phyloP scores from a whole-genome alignment of 208 protist genomes.

The Acanthamoeba triangularis region DNA sequence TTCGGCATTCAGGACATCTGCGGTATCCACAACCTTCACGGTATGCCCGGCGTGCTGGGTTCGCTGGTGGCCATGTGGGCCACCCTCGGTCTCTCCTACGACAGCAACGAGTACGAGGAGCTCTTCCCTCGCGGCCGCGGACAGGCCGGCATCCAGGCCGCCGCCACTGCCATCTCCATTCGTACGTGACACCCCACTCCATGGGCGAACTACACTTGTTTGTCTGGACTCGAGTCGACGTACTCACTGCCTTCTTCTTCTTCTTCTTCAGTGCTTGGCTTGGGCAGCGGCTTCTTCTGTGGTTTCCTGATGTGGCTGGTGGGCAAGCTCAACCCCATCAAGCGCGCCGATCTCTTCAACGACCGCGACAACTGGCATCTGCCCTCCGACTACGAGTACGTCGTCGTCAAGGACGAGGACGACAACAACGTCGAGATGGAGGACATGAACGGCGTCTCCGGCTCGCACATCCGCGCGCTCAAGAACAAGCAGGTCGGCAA shows the following conservation, averaged over 20 bases:
- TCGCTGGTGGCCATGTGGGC: neutral
- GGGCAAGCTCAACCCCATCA: constrained; percentile 39
- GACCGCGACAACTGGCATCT: constrained; percentile 29
- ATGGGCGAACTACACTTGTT: too few species aligned
- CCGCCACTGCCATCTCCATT: constrained; percentile 22
- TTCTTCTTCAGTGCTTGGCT: neutral
- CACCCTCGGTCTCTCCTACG: constrained; percentile 6
- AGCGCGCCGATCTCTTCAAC: constrained; percentile 49
- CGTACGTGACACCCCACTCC: neutral
- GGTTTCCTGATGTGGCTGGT: constrained; percentile 43
- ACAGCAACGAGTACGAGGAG: neutral
- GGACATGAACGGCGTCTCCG: neutral
- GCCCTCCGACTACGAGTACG: constrained; percentile 47
- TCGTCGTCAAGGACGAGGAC: constrained; percentile 29
- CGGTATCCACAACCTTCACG: constrained; percentile 79
- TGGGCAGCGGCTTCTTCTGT: neutral
- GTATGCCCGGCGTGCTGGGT: constrained; percentile 77
- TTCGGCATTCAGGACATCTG: constrained; percentile 76
- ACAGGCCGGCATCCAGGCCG: constrained; percentile 3
- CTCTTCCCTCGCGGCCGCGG: neutral
- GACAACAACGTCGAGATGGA: constrained; percentile 11
- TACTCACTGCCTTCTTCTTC: neutral
- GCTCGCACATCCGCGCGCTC: constrained; percentile 17
- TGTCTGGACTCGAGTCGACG: neutral
- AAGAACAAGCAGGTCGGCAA: constrained; percentile 49